Evolutionary conservation across 371 early-diverging fungal genomes (phyloP).

Genomic region (Blakeslea trispora): DNA sequence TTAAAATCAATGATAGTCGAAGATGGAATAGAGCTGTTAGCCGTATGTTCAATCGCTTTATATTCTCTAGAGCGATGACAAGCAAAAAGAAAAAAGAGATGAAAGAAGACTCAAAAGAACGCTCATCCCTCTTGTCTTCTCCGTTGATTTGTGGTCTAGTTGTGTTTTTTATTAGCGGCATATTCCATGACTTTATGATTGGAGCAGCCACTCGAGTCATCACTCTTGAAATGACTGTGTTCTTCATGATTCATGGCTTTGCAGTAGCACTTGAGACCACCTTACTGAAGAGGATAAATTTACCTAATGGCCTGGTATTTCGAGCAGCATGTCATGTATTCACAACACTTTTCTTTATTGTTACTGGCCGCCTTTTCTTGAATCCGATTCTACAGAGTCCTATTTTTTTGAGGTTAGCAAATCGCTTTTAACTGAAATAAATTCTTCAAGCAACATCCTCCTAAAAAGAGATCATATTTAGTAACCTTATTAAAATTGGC

Average conservation of each 20-base stretch:
- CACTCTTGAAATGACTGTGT: slow-evolving; percentile 19
- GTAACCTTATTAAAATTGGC: too few relatives aligned
- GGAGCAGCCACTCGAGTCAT: slow-evolving; percentile 15
- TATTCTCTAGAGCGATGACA: slow-evolving; percentile 6
- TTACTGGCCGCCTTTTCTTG: slow-evolving; percentile 18
- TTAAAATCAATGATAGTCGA: slow-evolving; percentile 6
- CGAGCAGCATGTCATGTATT: slow-evolving; percentile 7
- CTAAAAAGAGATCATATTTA: too few relatives aligned
- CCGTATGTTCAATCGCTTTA: slow-evolving; percentile 8
- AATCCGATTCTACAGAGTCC: slow-evolving; percentile 16
- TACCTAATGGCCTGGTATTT: neutral
- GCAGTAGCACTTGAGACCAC: slow-evolving; percentile 15
- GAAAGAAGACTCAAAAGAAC: neutral
- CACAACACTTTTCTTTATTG: slow-evolving; percentile 15
- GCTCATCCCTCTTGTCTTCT: neutral
- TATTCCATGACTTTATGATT: slow-evolving; percentile 26
- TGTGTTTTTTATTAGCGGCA: slow-evolving; percentile 14
- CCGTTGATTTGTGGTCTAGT: slow-evolving; percentile 7
- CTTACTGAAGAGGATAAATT: slow-evolving; percentile 1
- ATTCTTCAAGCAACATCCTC: neutral
- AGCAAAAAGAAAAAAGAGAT: slow-evolving; percentile 1
- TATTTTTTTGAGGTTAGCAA: slow-evolving; percentile 15
- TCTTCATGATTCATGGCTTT: slow-evolving; percentile 22
- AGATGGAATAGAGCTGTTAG: slow-evolving; percentile 23
- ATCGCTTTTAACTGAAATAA: slow-evolving; percentile 11